Conservation (phyloP, 2,329 filamentous ascomycete species). For the Aureobasidium sp. region DNA sequence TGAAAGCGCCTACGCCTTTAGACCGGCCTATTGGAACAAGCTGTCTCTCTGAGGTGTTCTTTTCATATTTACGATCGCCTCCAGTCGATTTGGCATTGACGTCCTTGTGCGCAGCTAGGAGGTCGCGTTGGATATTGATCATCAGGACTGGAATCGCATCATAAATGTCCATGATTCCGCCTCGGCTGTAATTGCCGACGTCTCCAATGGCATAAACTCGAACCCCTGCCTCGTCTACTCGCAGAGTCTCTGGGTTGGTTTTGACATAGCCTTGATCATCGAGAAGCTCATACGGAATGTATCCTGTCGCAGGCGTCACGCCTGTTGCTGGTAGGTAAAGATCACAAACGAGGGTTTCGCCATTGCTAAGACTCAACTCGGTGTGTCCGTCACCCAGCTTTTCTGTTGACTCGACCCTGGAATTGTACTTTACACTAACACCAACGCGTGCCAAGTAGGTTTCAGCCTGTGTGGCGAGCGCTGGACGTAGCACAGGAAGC, state of each 20-base stretch:
- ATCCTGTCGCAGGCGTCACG: slow-evolving; percentile 43
- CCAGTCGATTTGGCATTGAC: slow-evolving; percentile 18
- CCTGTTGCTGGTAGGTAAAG: slow-evolving; percentile 46
- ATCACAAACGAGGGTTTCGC: slow-evolving; percentile 39
- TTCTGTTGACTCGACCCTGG: slow-evolving; percentile 18
- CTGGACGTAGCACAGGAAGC: slow-evolving; percentile 32
- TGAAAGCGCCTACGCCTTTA: slow-evolving; percentile 29
- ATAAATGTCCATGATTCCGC: slow-evolving; percentile 33
- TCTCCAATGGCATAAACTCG: slow-evolving; percentile 43
- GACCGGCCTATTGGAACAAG: slow-evolving; percentile 31
- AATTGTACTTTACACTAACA: slow-evolving; percentile 28
- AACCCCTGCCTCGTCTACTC: slow-evolving; percentile 35
- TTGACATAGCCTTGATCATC: slow-evolving; percentile 39
- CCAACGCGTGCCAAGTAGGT: slow-evolving; percentile 37
- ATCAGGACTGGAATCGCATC: slow-evolving; percentile 31
- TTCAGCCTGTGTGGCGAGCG: slow-evolving; percentile 35
- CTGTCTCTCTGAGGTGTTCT: slow-evolving; percentile 25
- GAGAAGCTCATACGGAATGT: slow-evolving; percentile 40
- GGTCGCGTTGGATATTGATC: slow-evolving; percentile 39
- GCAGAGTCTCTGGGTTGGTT: slow-evolving; percentile 37
- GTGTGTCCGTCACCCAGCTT: slow-evolving; percentile 31
- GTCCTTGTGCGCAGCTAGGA: slow-evolving; percentile 26
- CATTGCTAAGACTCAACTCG: slow-evolving; percentile 37
- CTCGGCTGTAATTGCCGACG: slow-evolving; percentile 34
- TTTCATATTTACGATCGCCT: slow-evolving; percentile 25